Evolutionary conservation across 164 flowering plant genomes (phyloP).

Genomic region (Berberis thunbergii): DNA sequence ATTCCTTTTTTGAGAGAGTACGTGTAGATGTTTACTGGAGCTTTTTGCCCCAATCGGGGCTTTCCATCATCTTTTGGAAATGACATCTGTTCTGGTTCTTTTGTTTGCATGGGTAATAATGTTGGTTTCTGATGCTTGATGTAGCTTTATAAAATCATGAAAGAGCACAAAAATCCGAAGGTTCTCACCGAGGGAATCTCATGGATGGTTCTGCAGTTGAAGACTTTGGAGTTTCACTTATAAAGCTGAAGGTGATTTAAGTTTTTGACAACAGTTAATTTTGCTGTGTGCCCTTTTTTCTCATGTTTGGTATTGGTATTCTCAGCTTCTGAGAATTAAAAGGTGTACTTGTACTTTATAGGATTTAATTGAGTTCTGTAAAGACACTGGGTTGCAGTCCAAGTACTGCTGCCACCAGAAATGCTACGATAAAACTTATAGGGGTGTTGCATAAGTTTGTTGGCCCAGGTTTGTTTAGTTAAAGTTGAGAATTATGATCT

Average conservation of each 20-base stretch:
- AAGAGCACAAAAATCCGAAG: slow-evolving; percentile 99
- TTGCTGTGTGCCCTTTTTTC: no score
- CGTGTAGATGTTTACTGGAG: slow-evolving; percentile 9
- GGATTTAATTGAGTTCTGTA: no score
- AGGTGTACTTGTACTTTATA: no score
- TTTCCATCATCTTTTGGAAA: not conserved
- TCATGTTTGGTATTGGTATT: not conserved
- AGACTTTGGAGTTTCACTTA: slow-evolving; percentile 79
- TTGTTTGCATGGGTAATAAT: not conserved
- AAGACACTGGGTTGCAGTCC: no score
- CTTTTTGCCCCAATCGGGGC: not conserved
- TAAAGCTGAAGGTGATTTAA: slow-evolving; percentile 71
- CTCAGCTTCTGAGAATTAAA: no score
- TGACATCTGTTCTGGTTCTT: not conserved
- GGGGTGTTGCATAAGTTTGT: no score
- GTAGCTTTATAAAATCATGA: slow-evolving; percentile 90
- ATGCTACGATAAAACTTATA: no score
- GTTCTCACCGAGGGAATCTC: slow-evolving; percentile 92
- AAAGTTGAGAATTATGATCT: no score
- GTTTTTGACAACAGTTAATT: slow-evolving; percentile 1
- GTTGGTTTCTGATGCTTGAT: slow-evolving; percentile 5
- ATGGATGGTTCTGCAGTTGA: slow-evolving; percentile 98
- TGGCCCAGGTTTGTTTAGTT: no score
- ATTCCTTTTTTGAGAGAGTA: slow-evolving; percentile 92
- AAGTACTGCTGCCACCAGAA: no score